Evolutionary conservation across 208 protist species (phyloP).

Genomic region (Spongospora subterranea): DNA sequence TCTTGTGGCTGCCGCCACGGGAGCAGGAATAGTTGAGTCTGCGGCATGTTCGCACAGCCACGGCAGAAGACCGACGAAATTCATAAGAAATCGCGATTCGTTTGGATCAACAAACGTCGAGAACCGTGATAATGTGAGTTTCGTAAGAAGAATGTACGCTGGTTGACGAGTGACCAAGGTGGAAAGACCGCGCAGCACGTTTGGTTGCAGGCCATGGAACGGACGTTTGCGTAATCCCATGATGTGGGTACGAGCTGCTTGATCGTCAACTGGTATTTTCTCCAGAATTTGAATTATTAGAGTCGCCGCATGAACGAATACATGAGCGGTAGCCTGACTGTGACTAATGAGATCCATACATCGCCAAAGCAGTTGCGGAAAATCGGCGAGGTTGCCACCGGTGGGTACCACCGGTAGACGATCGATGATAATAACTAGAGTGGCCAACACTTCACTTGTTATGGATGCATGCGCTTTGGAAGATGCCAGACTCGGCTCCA

Average conservation of each 20-base stretch:
- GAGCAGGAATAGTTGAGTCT: not conserved
- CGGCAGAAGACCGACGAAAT: constrained; percentile 1
- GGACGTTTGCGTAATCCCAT: not conserved
- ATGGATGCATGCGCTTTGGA: not conserved
- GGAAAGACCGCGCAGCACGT: not conserved
- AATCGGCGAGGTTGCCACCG: not conserved
- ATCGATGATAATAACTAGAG: not conserved
- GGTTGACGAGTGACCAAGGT: not conserved
- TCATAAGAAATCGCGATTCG: not conserved
- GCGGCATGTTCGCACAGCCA: not conserved
- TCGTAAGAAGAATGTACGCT: not conserved
- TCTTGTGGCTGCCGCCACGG: not conserved
- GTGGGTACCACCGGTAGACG: not conserved
- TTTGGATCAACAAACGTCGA: not conserved
- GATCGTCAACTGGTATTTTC: constrained; percentile 29
- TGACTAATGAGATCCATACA: not conserved
- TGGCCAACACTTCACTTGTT: not conserved
- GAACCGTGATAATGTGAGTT: not conserved
- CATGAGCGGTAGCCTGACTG: not conserved
- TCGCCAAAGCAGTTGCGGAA: not conserved
- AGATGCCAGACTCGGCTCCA: not conserved
- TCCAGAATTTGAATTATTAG: constrained; percentile 4
- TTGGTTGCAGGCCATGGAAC: constrained; percentile 33
- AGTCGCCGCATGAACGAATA: constrained; percentile 24
- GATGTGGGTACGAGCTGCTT: constrained; percentile 6